These are phyloP conservation scores for Trapa incisa DNA, from an alignment of 345 rosid species.

Conservation along the genomic window DNA sequence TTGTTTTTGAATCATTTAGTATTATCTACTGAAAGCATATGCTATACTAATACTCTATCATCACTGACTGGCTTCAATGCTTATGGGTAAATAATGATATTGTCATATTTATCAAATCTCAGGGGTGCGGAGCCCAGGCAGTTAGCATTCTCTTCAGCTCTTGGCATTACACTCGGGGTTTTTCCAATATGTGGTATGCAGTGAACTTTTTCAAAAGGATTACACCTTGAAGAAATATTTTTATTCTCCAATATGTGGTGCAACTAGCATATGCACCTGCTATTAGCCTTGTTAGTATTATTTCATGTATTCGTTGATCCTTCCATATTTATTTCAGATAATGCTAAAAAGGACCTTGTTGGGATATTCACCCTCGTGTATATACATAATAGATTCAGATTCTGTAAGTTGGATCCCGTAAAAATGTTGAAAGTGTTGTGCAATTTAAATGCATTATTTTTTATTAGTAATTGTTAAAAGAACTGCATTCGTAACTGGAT, in stretches of 20 bases:
- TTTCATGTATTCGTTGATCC: not conserved
- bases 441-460: not conserved
- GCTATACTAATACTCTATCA: not conserved
- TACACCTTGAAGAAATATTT: not conserved
- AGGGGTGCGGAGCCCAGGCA: conserved; percentile 89
- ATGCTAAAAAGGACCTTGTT: not conserved
- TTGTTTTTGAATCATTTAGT: not conserved
- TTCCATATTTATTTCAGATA: not conserved
- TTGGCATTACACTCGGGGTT: conserved; percentile 74
- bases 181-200: conserved; percentile 80
- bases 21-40: not conserved
- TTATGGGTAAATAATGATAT: not conserved
- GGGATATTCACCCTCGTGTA: not conserved
- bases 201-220: not conserved
- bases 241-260: not conserved
- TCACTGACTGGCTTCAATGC: not conserved
- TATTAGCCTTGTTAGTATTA: not conserved
- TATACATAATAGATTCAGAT: not conserved
- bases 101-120: conserved; percentile 8
- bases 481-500: not conserved
- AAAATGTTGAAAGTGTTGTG: not conserved
- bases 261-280: not conserved
- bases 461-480: not conserved
- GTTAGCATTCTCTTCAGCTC: conserved; percentile 76
- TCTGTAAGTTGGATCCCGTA: not conserved